These are phyloP conservation scores for Marasmius oreades DNA, from an alignment of 1,284 basidiomycete species.

Conservation along the genomic window DNA sequence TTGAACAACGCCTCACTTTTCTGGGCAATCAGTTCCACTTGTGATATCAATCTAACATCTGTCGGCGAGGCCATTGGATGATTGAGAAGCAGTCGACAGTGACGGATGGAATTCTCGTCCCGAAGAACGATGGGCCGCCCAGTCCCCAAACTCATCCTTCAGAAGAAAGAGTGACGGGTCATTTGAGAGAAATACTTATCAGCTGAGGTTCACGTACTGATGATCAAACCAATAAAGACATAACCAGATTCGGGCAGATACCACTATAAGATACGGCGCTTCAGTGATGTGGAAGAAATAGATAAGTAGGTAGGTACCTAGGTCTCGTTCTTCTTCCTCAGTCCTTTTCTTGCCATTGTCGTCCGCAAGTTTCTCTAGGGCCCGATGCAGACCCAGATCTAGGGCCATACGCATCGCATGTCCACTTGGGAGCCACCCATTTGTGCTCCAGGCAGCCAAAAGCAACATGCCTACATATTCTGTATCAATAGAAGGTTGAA, in stretches of 20 bases:
- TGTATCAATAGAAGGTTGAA: slow-evolving; percentile 14
- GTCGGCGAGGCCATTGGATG: slow-evolving; percentile 88
- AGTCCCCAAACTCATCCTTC: slow-evolving; percentile 85
- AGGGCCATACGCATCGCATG: slow-evolving; percentile 94
- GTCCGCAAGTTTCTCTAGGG: slow-evolving; percentile 87
- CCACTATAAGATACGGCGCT: slow-evolving; percentile 49
- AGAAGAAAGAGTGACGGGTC: slow-evolving; percentile 17
- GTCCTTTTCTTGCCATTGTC: slow-evolving; percentile 60
- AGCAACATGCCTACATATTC: slow-evolving; percentile 73
- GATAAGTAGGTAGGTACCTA: slow-evolving; percentile 48
- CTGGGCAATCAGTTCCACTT: slow-evolving; percentile 88
- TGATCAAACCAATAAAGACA: slow-evolving; percentile 94
- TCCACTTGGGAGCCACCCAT: slow-evolving; percentile 89
- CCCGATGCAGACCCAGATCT: slow-evolving; percentile 88
- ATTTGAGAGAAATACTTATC: slow-evolving; percentile 3
- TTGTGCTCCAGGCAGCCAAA: slow-evolving; percentile 90
- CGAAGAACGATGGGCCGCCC: slow-evolving; percentile 87
- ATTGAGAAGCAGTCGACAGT: slow-evolving; percentile 75
- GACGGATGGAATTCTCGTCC: slow-evolving; percentile 83
- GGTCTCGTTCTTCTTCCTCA: slow-evolving; percentile 83
- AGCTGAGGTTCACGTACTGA: slow-evolving; percentile 50
- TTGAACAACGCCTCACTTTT: slow-evolving; percentile 55
- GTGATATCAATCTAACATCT: slow-evolving; percentile 82
- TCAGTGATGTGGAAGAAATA: slow-evolving; percentile 9
- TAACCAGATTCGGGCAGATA: slow-evolving; percentile 90